Conservation (phyloP, 2,329 filamentous ascomycete genomes). For the Teratosphaeria viscida region DNA sequence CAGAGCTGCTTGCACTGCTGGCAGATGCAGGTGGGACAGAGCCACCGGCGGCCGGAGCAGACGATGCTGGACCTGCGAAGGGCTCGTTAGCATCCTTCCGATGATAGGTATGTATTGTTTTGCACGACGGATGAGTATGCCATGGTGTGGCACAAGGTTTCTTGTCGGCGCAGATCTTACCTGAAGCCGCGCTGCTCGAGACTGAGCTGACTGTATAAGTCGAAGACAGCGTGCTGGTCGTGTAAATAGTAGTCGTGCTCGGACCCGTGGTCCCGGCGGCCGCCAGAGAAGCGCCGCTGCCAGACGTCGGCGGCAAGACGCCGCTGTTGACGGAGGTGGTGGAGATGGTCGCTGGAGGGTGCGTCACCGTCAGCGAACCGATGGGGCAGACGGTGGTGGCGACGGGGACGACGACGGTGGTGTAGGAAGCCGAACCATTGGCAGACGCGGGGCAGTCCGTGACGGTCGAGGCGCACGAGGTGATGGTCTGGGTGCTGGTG, state of each 20-base stretch:
- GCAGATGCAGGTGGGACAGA: neutral
- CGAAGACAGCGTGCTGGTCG: neutral
- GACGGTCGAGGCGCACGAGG: constrained; percentile 10
- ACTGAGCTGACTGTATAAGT: neutral
- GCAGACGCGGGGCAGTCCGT: constrained; percentile 14
- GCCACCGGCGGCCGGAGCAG: neutral
- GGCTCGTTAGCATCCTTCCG: neutral
- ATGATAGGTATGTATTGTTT: neutral
- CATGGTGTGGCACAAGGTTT: neutral
- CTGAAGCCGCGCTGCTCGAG: neutral
- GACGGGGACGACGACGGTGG: neutral
- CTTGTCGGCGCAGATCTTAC: neutral
- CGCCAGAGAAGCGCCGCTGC: neutral
- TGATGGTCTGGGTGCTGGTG: constrained; percentile 12
- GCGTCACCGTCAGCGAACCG: neutral
- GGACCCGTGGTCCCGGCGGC: neutral
- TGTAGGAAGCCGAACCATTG: neutral
- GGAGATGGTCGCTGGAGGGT: neutral
- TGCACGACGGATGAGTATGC: neutral
- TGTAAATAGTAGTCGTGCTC: neutral
- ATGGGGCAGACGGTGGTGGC: neutral
- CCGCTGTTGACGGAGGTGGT: neutral
- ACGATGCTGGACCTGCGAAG: neutral
- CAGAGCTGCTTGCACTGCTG: neutral
- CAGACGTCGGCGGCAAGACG: neutral